Evolutionary conservation across 2,329 filamentous ascomycete genomes (phyloP), one percentile per base, ranked within the genome.

Genomic region (Cladosporium sphaerospermum): DNA sequence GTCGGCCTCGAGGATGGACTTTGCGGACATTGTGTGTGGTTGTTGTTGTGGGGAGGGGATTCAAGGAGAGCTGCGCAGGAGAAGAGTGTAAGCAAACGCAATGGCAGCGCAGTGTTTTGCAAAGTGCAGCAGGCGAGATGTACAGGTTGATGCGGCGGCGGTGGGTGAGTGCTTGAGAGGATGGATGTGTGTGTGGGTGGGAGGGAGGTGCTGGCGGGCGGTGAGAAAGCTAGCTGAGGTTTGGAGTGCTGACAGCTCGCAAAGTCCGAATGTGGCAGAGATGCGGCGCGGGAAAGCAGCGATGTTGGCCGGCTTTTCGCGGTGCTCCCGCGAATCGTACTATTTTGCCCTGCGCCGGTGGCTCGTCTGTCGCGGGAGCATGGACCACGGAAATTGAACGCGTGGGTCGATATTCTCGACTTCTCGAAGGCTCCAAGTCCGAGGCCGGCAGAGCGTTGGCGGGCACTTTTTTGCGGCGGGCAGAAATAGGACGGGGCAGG

Each of bases 1-100:
- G 80, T 99, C 93, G 81, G 92, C 92, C 82, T 99, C 93, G 81
- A 88, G 78, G 72, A 99, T 97, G 64, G 92, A 88, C 80, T 99
- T 99, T 75, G 93, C 89, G 73, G 89, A 90, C 89, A 95, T 95
- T 69, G 69, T 81, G 74, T 56, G 57, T 57, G 60, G 48, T 57
- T 28, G 23, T 28, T 28, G 23, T 56, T 54, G 51, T 36, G 45
- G 50, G 41, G 56, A 56, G 54, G 52, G 49, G 33, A 53, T 48
- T 40, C 45, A 31, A 31, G 19, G 36, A 46, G 42, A 46, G 37
- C 50, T 53, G 36, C 18, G 18, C 32, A 42, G 39, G 32, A 43
- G 44, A 33, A 44, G 34, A 37, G 51, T 51, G 63, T 64, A 59
- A 65, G 61, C 58, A 57, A 50, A 43, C 56, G 60, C 41, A 51